Evolutionary conservation across 768 basidiomycete genomes (phyloP).

Genomic region (Lepiota brunneoincarnata): DNA sequence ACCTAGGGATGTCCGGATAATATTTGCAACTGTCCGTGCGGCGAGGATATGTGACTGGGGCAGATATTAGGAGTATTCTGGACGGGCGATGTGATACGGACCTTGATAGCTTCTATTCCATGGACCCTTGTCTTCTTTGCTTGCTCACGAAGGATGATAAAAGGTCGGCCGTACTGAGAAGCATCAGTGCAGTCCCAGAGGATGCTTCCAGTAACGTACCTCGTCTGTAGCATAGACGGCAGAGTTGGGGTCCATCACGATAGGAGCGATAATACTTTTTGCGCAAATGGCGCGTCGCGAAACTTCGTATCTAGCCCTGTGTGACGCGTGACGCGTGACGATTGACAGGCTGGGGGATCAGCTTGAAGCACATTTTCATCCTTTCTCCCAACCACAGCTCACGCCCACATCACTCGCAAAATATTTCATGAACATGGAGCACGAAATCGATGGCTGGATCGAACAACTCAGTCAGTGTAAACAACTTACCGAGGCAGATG

Average conservation of each 20-base stretch:
- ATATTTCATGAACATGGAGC: conserved; percentile 40
- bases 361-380: conserved; percentile 23
- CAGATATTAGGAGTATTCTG: conserved; percentile 13
- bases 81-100: conserved; percentile 23
- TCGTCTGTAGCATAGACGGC: conserved; percentile 88
- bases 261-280: conserved; percentile 19
- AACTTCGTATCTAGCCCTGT: conserved; percentile 21
- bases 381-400: conserved; percentile 30
- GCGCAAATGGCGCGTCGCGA: conserved; percentile 29
- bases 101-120: conserved; percentile 95
- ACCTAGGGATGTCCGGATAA: conserved; percentile 91
- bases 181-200: conserved; percentile 14
- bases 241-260: conserved; percentile 45
- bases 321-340: conserved; percentile 33
- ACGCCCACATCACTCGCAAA: conserved; percentile 28
- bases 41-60: conserved; percentile 90
- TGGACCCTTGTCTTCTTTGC: conserved; percentile 88
- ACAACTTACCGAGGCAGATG: conserved; percentile 91
- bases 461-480: conserved; percentile 96
- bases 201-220: conserved; percentile 34
- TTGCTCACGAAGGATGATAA: conserved; percentile 95
- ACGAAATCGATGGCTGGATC: conserved; percentile 96
- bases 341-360: conserved; percentile 21
- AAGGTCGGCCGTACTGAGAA: conserved; percentile 86
- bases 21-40: conserved; percentile 90